Evolutionary conservation across 352 stramenopile species (phyloP), one percentile per base, ranked within the genome.

Genomic region (Thalassiosira mediterranea): DNA sequence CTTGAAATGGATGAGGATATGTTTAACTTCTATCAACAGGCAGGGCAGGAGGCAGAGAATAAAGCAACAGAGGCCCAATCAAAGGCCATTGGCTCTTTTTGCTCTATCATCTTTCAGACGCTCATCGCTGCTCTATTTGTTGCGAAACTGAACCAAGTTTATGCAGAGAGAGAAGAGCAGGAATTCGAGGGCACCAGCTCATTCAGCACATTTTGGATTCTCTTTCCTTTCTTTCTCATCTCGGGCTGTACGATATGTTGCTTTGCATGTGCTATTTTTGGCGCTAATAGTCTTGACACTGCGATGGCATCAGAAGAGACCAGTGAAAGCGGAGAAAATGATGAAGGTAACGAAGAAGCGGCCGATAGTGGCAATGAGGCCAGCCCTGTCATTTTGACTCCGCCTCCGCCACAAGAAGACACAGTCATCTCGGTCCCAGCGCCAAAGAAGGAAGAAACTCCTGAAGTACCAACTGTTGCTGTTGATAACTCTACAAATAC

Each of bases 131-230:
- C 63, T 34, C 60, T 89, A 32, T 79, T 91, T 58, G 82, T 91
- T 34, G 82, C 53, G 2, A 90, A 91, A 62, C 65, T 91, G 23
- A 79, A 90, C 37, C 44, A 79, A 65, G 53, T 68, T 17, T 78
- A 79, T 53, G 37, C 73, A 15, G 69, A 79, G 37, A 56, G 63
- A 46, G 62, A 74, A 8, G 48, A 76, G 8, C 60, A 64, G 37
- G 53, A 79, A 31, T 26, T 62, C 15, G 75, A 86, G 52, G 63
- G 52, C 11, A 64, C 69, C 23, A 70, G 34, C 29, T 83, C 76
- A 34, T 90, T 83, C 59, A 88, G 80, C 57, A 59, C 81, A 26
- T 86, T 91, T 74, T 91, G 86, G 86, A 87, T 91, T 48, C 58
- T 90, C 23, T 90, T 89, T 72, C 86, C 86, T 13, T 68, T 88